Conservation (phyloP, 2,329 filamentous ascomycete genomes). For the Aspergillus neoniger region DNA sequence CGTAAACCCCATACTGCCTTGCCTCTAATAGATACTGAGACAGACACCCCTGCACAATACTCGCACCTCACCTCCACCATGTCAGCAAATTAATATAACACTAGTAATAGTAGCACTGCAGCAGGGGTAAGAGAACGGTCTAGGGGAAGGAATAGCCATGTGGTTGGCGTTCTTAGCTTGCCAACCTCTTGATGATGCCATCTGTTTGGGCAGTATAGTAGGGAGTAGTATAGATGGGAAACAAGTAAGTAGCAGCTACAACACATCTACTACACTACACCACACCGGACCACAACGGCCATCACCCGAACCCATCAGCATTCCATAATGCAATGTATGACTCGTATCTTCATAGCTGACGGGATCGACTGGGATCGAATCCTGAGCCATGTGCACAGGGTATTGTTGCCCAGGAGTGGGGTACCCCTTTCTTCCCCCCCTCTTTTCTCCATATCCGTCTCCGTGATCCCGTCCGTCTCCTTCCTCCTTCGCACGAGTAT, state of each 20-base stretch:
- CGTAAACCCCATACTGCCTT: neutral
- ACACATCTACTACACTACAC: too few species aligned
- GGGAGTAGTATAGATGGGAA: too few species aligned
- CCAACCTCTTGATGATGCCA: neutral
- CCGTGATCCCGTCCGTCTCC: neutral
- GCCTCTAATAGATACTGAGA: neutral
- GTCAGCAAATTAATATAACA: neutral
- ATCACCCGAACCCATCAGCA: neutral
- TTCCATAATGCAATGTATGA: neutral
- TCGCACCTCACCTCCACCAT: neutral
- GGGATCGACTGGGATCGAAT: slow-evolving; percentile 8
- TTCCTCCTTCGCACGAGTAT: neutral
- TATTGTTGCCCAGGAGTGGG: neutral
- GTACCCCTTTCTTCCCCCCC: neutral
- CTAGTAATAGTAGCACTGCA: neutral
- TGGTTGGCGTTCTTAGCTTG: neutral
- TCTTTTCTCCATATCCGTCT: neutral
- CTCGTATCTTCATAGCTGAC: slow-evolving; percentile 2
- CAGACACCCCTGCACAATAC: neutral
- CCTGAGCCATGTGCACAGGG: slow-evolving; percentile 7
- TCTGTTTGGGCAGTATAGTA: neutral
- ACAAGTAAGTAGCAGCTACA: too few species aligned
- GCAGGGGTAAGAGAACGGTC: neutral
- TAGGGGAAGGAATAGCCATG: neutral
- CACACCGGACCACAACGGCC: neutral